Evolutionary conservation across 202 grass and related monocot genomes (phyloP), one percentile per base, ranked within the genome.

Genomic region (Hordeum pubiflorum): DNA sequence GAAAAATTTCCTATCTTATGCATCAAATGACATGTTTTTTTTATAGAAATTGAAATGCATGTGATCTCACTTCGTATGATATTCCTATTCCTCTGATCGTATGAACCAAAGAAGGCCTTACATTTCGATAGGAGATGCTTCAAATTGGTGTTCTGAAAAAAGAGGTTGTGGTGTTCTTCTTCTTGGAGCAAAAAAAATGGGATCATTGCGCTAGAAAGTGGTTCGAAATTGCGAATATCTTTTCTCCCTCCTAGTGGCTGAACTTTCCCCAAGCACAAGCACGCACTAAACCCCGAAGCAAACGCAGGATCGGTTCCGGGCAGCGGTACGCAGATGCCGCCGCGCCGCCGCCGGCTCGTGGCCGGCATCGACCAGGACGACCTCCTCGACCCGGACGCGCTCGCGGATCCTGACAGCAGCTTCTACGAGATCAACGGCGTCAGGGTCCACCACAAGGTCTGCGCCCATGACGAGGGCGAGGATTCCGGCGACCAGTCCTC

Each of bases 391-490:
- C 87, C 90, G 0, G 92, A 78, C 10, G 74, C 83, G 58, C 87
- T 98, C 13, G 90, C 90, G 1, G 90, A 98, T 44, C 76, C 86
- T 8, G 92, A 95, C 88, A 98, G 95, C 69, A 81, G 84, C 58
- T 98, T 98, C 87, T 98, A 64, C 62, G 88, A 98, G 77, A 75
- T 95, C 70, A 91, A 85, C 67, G 90, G 92, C 22, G 74, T 95
- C 12, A 72, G 85, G 46, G 54, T 98, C 22, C 90, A 98, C 80
- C 88, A 98, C 82, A 98, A 95, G 88, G 79, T 93, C 38, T 88
- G 80, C 78, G 82, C 82, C 83, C 88, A 86, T 7, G 74, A 84
- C 8, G 72, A 62, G 31, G 82, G 79, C 10, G 59, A 44, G 22
- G 78, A 87, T 8, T 33, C 74, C 34, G 37, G 22, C 21, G 64